phyloP scores from a whole-genome alignment of 106 monocot species.

The Alisma plantagoaquatica region DNA sequence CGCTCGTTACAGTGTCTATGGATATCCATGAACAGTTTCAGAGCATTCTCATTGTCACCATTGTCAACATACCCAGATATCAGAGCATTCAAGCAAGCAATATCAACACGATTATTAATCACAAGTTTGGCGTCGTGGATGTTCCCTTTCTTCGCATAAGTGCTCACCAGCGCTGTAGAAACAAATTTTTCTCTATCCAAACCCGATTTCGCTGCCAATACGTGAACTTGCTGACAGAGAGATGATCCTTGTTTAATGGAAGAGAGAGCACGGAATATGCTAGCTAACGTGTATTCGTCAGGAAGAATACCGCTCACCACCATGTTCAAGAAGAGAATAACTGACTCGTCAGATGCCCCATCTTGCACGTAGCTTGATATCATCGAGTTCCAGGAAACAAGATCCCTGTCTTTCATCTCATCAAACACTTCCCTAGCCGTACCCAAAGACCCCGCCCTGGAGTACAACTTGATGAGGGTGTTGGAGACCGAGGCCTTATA shows the following conservation, averaged over 20 bases:
- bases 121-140: slow-evolving; percentile 35
- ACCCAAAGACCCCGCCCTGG: slow-evolving; percentile 27
- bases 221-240: slow-evolving; percentile 43
- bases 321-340: slow-evolving; percentile 35
- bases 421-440: slow-evolving; percentile 36
- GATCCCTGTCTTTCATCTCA: slow-evolving; percentile 36
- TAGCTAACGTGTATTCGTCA: slow-evolving; percentile 55
- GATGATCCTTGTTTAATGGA: neutral
- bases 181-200: slow-evolving; percentile 37
- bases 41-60: slow-evolving; percentile 13
- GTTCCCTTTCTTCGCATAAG: slow-evolving; percentile 40
- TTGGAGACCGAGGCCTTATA: slow-evolving; percentile 38
- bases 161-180: slow-evolving; percentile 48
- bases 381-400: slow-evolving; percentile 73
- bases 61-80: slow-evolving; percentile 41
- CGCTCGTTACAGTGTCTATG: slow-evolving; percentile 12
- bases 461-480: slow-evolving; percentile 53
- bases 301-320: slow-evolving; percentile 22
- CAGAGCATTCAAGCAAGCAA: slow-evolving; percentile 53
- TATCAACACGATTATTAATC: slow-evolving; percentile 28
- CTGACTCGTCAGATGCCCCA: slow-evolving; percentile 24
- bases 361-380: slow-evolving; percentile 33
- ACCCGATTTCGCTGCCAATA: slow-evolving; percentile 27
- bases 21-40: slow-evolving; percentile 28
- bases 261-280: slow-evolving; percentile 36